phyloP scores from a whole-genome alignment of 208 protist species.

The Acanthamoeba royreba region DNA sequence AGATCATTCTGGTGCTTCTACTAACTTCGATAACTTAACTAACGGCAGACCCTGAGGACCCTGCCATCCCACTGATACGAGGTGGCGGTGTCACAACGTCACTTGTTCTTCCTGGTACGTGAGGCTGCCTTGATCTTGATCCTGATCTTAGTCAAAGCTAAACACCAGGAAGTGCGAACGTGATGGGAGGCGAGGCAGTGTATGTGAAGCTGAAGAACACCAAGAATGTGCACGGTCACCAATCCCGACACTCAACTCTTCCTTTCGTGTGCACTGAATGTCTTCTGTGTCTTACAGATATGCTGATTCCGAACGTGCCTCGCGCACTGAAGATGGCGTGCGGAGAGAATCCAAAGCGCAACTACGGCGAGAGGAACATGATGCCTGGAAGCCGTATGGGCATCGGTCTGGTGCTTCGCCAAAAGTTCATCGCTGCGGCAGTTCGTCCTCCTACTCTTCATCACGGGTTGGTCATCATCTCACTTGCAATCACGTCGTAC shows the following conservation, averaged over 20 bases:
- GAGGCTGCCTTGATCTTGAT: neutral
- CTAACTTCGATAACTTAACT: neutral
- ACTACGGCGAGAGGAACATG: slow-evolving; percentile 1
- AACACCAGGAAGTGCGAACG: slow-evolving; percentile 35
- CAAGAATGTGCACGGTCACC: neutral
- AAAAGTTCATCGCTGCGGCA: slow-evolving; percentile 19
- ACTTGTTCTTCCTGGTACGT: slow-evolving; percentile 52
- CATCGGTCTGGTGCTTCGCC: neutral
- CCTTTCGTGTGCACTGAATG: too few species aligned
- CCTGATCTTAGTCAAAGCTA: too few species aligned
- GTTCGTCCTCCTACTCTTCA: neutral
- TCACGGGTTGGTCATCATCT: too few species aligned
- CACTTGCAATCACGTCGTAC: neutral
- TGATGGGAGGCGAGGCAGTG: slow-evolving; percentile 60
- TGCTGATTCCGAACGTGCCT: slow-evolving; percentile 45
- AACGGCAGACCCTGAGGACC: slow-evolving; percentile 42
- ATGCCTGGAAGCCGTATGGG: slow-evolving; percentile 55
- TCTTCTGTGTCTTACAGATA: too few species aligned
- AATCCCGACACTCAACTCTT: too few species aligned
- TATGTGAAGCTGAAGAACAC: slow-evolving; percentile 21
- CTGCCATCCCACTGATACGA: slow-evolving; percentile 37
- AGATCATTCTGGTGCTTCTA: neutral
- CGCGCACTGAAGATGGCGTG: slow-evolving; percentile 63
- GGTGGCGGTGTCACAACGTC: slow-evolving; percentile 56
- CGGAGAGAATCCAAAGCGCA: slow-evolving; percentile 68